Evolutionary conservation across 495 filamentous ascomycete genomes (phyloP), one percentile per base, ranked within the genome.

Genomic region (Penicillium dipodomyicola): DNA sequence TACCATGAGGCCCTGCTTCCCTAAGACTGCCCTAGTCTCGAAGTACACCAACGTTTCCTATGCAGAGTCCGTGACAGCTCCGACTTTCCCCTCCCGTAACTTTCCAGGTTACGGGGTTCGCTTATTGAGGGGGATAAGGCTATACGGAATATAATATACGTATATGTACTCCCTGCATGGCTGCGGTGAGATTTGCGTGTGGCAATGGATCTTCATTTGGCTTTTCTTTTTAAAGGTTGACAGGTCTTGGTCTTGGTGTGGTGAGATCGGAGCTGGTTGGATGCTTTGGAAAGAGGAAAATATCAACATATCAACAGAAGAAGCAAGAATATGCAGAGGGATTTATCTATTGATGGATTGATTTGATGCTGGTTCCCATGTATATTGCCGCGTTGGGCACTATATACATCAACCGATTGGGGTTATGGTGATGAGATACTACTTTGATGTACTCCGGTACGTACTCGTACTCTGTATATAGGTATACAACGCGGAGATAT

Each of bases 31-130:
- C n/a, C n/a, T n/a, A n/a, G n/a, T n/a, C n/a, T n/a, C n/a, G n/a
- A n/a, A n/a, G n/a, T n/a, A n/a, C n/a, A n/a, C n/a, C n/a, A n/a
- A 15, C 15, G 5, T 37, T 22, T 8, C 30, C 10, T 49, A 54
- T 63, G 48, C 57, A 56, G 55, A 23, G 35, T 32, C 14, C 35
- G 48, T 45, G 43, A 45, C 43, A 45, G 44, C 42, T 35, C 54
- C 4, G 22, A 4, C 22, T 23, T 57, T 43, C 30, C 58, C 30
- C 53, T 57, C 65, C 60, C 60, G 56, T 60, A 61, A 63, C 57
- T 57, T 59, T 65, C 65, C 63, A 61, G 22, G 10, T 35, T 60
- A 63, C 42, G 58, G 65, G 63, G 60, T 61, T 48, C 48, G 58
- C 56, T 62, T 56, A 62, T 22, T 22, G 22, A 2, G 22, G 22